Conservation (phyloP, 2,329 filamentous ascomycete genomes). For the Lachnellula suecica region DNA sequence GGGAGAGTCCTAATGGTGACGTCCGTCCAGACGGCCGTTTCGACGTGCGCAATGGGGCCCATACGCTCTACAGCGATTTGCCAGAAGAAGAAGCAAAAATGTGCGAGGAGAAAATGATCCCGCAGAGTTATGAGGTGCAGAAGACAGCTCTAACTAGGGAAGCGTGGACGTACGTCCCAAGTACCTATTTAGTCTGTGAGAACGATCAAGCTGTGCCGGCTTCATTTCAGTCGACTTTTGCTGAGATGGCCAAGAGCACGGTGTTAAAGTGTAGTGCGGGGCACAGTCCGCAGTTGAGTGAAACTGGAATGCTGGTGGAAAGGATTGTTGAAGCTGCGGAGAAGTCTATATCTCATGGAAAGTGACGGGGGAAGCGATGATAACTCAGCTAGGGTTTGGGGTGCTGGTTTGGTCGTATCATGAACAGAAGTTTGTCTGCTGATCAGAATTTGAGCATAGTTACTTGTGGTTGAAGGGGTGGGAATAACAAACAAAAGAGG, state of each 20-base stretch:
- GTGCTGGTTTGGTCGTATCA: too few relatives aligned
- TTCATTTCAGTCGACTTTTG: conserved; percentile 8
- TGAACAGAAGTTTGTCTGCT: too few relatives aligned
- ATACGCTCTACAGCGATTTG: conserved; percentile 5
- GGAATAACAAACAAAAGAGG: too few relatives aligned
- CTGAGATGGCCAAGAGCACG: background rate
- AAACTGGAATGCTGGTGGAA: too few relatives aligned
- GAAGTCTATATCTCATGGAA: too few relatives aligned
- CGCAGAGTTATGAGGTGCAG: conserved; percentile 33
- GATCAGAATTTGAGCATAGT: too few relatives aligned
- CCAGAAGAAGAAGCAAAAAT: background rate
- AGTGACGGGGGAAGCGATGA: too few relatives aligned
- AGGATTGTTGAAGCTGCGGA: too few relatives aligned
- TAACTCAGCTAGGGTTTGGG: too few relatives aligned
- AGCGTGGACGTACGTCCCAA: conserved; percentile 3
- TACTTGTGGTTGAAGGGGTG: too few relatives aligned
- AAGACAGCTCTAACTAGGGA: conserved; percentile 6
- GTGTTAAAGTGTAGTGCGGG: background rate
- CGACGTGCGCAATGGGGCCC: background rate
- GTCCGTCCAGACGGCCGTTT: conserved; percentile 1
- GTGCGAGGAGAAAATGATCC: conserved; percentile 4
- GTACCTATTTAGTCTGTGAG: conserved; percentile 9
- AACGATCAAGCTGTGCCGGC: conserved; percentile 2
- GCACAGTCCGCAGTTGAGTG: conserved; percentile 1
- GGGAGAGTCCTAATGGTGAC: conserved; percentile 7